Base-by-base conservation (phyloP, 78 protist genomes). In the Dictyostelium brefeldianum region DNA sequence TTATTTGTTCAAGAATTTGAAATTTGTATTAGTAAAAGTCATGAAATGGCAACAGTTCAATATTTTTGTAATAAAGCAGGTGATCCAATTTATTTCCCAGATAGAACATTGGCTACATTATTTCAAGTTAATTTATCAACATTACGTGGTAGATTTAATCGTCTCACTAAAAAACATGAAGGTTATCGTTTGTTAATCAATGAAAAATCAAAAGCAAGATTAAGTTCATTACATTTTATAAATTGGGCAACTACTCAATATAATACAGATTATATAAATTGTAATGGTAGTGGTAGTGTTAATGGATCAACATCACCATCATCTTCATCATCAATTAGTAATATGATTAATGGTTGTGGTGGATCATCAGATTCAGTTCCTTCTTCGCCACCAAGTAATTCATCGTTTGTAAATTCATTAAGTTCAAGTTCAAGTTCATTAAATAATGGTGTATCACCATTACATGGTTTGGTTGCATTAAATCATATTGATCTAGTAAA, bases 401-500 rank as follows among this genome's bases (percentile, higher is more conserved):
- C 36, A 12, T 8, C n/a, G 1, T 65, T 65, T 12, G 11, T 7
- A 11, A 65, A 65, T 15, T 29, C 47, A 25, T 22, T 22, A 18
- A 14, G 22, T 8, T 48, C 22, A 17, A 75, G 50, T 75, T 48
- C 64, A 22, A 46, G 27, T 50, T 20, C 25, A n/a, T 14, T 25
- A n/a, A 50, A 75, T 75, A 36, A n/a, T 59, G 70, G 80, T 46
- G 62, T 57, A 12, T 83, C 92, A 1, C 57, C 92, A 51, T 53
- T 87, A 15, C 92, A 87, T 77, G 92, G 92, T 69, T 77, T 87
- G 59, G 92, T 87, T 43, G 92, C 92, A 29, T 48, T 87, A 18
- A 87, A 87, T 87, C 92, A 87, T 22, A 62, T 87, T 14, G 47
- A 74, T 47, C 41, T 87, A 3, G 92, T 87, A 15, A 87, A 87